Percentiles rank a stretch among this genome's conserved stretches.
phyloP scores from a whole-genome alignment of 305 asterid species.

The Lippia alba region DNA sequence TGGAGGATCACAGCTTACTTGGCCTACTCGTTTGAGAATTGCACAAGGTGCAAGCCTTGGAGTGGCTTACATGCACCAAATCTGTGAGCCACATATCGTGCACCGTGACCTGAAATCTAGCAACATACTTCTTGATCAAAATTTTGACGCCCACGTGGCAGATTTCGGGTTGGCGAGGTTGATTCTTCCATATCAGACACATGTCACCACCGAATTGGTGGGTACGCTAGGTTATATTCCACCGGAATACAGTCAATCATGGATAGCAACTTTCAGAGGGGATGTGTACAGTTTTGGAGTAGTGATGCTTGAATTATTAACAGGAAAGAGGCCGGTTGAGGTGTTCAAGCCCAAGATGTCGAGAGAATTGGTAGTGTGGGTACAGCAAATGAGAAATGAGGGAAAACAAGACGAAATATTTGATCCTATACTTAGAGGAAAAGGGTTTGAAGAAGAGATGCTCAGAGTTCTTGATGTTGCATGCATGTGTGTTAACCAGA shows the following conservation, averaged over 20 bases:
- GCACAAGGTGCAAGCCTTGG: slow-evolving; percentile 84
- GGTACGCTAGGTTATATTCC: slow-evolving; percentile 98
- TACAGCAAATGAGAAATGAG: slow-evolving; percentile 72
- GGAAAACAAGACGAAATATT: slow-evolving; percentile 78
- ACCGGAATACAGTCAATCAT: slow-evolving; percentile 95
- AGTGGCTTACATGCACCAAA: slow-evolving; percentile 92
- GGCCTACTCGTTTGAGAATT: slow-evolving; percentile 82
- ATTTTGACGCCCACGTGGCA: slow-evolving; percentile 90
- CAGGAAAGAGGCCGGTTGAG: slow-evolving; percentile 94
- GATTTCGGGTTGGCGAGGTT: slow-evolving; percentile 91
- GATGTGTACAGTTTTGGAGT: slow-evolving; percentile 96
- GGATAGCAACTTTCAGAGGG: slow-evolving; percentile 96
- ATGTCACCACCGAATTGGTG: slow-evolving; percentile 94
- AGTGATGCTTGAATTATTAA: slow-evolving; percentile 84
- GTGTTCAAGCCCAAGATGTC: slow-evolving; percentile 77
- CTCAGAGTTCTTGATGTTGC: slow-evolving; percentile 80
- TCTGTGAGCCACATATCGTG: slow-evolving; percentile 92
- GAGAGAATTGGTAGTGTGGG: slow-evolving; percentile 85
- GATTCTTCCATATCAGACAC: slow-evolving; percentile 89
- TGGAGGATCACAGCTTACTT: slow-evolving; percentile 79
- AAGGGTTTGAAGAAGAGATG: slow-evolving; percentile 88
- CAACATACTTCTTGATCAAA: slow-evolving; percentile 85
- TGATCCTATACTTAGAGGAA: slow-evolving; percentile 72
- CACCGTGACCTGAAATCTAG: slow-evolving; percentile 97
- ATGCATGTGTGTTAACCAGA: slow-evolving; percentile 80